Conservation (phyloP, 2,329 filamentous ascomycete genomes). For the Dactylellina leptospora region DNA sequence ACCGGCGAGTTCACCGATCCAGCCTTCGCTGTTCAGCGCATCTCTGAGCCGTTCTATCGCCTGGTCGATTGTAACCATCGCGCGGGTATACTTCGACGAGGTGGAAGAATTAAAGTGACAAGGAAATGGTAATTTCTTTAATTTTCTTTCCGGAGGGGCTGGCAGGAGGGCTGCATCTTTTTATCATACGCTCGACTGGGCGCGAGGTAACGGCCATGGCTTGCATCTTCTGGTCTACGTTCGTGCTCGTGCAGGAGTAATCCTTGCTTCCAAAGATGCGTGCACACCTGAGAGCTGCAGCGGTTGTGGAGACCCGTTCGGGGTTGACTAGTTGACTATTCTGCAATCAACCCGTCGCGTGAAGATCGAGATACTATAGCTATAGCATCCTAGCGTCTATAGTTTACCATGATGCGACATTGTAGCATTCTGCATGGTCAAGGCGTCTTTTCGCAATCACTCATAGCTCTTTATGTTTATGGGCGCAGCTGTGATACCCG, state of each 20-base stretch:
- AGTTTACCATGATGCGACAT: too few species aligned
- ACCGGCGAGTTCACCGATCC: conserved; percentile 30
- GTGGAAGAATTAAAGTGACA: background rate
- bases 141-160: background rate
- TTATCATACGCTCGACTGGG: background rate
- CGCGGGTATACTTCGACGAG: background rate
- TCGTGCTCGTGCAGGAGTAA: background rate
- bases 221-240: background rate
- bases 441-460: too few species aligned
- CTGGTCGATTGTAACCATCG: conserved; percentile 23
- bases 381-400: too few species aligned
- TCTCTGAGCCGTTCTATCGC: conserved; percentile 23
- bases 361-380: background rate
- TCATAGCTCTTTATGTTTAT: too few species aligned
- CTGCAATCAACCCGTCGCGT: background rate
- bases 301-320: background rate
- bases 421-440: too few species aligned
- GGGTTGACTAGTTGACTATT: background rate
- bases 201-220: background rate
- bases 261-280: background rate
- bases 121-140: background rate
- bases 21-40: conserved; percentile 18
- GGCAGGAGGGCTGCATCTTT: background rate
- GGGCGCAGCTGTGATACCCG: too few species aligned
- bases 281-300: background rate